These are phyloP conservation scores for Epichloe festucae DNA, from an alignment of 2,329 filamentous ascomycete species.

Conservation along the genomic window DNA sequence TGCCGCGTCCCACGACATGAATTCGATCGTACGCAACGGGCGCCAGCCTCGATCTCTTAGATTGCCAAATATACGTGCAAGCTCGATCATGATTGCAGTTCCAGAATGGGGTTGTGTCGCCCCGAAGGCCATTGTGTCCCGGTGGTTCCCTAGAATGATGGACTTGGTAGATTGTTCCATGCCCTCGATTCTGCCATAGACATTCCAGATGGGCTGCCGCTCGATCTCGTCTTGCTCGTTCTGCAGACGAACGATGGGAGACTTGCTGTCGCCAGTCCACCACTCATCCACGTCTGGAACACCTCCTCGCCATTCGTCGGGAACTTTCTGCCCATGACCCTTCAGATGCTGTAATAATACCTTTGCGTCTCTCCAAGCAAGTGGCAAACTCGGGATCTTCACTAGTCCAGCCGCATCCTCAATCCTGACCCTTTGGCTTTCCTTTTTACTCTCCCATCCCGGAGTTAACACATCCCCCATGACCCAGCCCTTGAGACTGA, in stretches of 20 bases:
- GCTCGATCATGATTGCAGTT: conserved; percentile 81
- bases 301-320: conserved; percentile 61
- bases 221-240: conserved; percentile 79
- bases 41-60: conserved; percentile 70
- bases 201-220: conserved; percentile 81
- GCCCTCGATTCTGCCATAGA: conserved; percentile 74
- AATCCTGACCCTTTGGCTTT: conserved; percentile 51
- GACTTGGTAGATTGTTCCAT: conserved; percentile 72
- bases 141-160: conserved; percentile 84
- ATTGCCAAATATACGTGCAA: conserved; percentile 73
- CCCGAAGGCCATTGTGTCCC: conserved; percentile 85
- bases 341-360: conserved; percentile 62
- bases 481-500: conserved; percentile 70
- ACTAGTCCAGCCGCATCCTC: conserved; percentile 61
- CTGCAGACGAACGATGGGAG: conserved; percentile 66
- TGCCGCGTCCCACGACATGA: conserved; percentile 90
- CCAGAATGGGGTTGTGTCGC: conserved; percentile 77
- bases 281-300: conserved; percentile 65
- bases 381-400: conserved; percentile 77
- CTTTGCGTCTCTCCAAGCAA: conserved; percentile 83
- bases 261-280: conserved; percentile 69
- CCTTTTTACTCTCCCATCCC: conserved; percentile 64
- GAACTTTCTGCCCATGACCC: conserved; percentile 58
- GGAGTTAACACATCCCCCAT: conserved; percentile 88
- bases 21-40: conserved; percentile 86